Conservation (phyloP, 768 basidiomycete genomes). For the Termitomyces sp. region DNA sequence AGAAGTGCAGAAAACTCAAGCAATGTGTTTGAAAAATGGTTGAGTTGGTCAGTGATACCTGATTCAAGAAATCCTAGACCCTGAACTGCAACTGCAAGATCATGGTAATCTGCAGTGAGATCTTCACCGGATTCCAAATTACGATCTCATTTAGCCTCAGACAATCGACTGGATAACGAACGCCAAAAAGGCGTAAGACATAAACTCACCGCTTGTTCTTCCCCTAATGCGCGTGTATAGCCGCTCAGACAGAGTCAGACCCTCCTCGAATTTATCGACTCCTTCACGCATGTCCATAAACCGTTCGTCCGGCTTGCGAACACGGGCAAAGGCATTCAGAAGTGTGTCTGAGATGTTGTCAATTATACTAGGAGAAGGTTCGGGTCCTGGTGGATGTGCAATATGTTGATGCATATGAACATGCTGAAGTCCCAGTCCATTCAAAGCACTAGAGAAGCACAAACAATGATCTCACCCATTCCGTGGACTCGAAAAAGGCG, state of each 20-base stretch:
- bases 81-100: conserved; percentile 92
- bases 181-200: conserved; percentile 14
- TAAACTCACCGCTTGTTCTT: conserved; percentile 79
- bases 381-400: conserved; percentile 87
- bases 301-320: conserved; percentile 95
- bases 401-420: conserved; percentile 97
- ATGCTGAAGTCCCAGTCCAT: conserved; percentile 44
- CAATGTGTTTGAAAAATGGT: conserved; percentile 94
- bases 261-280: conserved; percentile 96
- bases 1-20: conserved; percentile 90
- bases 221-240: conserved; percentile 73
- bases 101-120: conserved; percentile 95
- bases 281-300: conserved; percentile 89
- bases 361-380: conserved; percentile 72
- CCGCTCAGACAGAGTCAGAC: conserved; percentile 75
- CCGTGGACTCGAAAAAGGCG: conserved; percentile 93
- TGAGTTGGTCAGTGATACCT: conserved; percentile 96
- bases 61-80: conserved; percentile 97
- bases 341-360: conserved; percentile 96
- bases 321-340: conserved; percentile 91
- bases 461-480: conserved; percentile 74
- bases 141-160: conserved; percentile 85
- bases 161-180: conserved; percentile 34
- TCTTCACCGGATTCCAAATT: conserved; percentile 83
- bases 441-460: background rate